These are phyloP conservation scores for Penicillium occitanis DNA, from an alignment of 2,329 filamentous ascomycete genomes.

Conservation along the genomic window DNA sequence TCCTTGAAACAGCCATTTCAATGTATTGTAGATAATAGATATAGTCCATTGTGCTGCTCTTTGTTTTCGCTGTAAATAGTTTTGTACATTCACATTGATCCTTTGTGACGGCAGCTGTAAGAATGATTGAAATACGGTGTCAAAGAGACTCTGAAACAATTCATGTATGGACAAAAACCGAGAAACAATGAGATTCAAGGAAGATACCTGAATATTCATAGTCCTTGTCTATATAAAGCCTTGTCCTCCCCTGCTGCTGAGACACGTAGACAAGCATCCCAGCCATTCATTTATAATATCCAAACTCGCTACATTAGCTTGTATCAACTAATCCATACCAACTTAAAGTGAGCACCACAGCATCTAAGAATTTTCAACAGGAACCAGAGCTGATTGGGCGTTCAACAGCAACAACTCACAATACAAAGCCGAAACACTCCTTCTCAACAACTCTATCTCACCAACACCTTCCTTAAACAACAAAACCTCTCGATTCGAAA, in stretches of 20 bases:
- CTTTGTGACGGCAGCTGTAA: not conserved
- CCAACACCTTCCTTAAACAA: not conserved
- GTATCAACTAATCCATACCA: not conserved
- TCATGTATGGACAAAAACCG: too few species aligned
- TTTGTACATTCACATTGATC: not conserved
- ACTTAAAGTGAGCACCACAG: not conserved
- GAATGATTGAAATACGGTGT: not conserved
- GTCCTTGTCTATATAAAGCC: not conserved
- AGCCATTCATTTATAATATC: not conserved
- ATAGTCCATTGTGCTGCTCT: not conserved
- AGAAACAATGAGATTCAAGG: not conserved
- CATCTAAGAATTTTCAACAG: not conserved
- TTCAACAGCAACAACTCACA: not conserved
- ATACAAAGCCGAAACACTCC: not conserved
- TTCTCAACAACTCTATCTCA: too few species aligned
- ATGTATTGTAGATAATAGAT: too few species aligned
- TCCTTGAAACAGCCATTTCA: not conserved
- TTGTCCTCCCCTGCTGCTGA: too few species aligned
- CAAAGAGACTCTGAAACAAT: not conserved
- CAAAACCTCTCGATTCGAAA: not conserved
- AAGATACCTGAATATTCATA: not conserved
- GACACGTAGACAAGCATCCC: not conserved
- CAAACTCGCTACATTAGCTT: not conserved
- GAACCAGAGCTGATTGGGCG: not conserved
- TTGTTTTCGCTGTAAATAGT: not conserved